Evolutionary conservation across 768 basidiomycete genomes (phyloP).

Genomic region (Leccinellum rugosiceps): DNA sequence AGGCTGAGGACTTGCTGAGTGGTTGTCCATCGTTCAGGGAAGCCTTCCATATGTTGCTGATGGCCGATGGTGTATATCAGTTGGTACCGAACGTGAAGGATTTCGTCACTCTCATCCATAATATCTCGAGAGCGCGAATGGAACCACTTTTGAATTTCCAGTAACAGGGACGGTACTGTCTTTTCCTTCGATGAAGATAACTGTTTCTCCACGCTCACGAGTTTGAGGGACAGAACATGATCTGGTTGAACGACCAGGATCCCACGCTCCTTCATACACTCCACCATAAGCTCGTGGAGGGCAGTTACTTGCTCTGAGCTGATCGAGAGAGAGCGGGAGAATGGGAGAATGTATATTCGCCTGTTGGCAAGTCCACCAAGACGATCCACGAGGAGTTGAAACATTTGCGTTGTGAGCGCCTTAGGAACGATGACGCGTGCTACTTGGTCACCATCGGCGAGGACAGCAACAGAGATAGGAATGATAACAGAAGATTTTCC

Average conservation of each 20-base stretch:
- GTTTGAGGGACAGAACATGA: conserved; percentile 48
- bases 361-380: conserved; percentile 45
- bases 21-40: conserved; percentile 35
- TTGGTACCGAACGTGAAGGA: conserved; percentile 36
- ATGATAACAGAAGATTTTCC: conserved; percentile 51
- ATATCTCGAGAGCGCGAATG: conserved; percentile 27
- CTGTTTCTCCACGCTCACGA: conserved; percentile 42
- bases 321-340: conserved; percentile 39
- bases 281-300: conserved; percentile 33
- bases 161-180: conserved; percentile 14
- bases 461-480: conserved; percentile 37
- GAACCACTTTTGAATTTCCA: conserved; percentile 28
- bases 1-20: conserved; percentile 30
- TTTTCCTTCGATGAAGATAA: not conserved
- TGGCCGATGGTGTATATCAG: conserved; percentile 36
- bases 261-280: conserved; percentile 39
- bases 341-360: conserved; percentile 48
- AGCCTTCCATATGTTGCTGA: conserved; percentile 26
- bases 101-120: conserved; percentile 32
- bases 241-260: conserved; percentile 51
- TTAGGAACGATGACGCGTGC: conserved; percentile 52
- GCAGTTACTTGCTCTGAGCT: conserved; percentile 9
- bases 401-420: conserved; percentile 45
- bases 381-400: conserved; percentile 41
- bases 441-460: conserved; percentile 43